phyloP scores from a whole-genome alignment of 768 basidiomycete genomes.

The Tulasnella sp. region DNA sequence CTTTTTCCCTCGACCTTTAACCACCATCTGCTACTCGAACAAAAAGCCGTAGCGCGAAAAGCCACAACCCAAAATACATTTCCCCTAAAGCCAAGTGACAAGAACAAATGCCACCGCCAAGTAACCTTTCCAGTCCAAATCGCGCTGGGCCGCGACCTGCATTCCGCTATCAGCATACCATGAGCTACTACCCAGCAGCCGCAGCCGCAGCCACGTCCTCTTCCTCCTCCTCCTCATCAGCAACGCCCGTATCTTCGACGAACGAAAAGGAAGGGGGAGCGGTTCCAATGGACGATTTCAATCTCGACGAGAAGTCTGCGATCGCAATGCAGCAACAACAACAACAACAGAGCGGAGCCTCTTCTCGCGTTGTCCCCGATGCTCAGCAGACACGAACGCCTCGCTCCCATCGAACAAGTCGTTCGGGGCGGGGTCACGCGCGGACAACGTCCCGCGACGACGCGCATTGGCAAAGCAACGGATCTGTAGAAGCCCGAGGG shows the following conservation, averaged over 20 bases:
- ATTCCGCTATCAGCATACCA: constrained; percentile 5
- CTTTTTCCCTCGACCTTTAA: not conserved
- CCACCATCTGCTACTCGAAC: not conserved
- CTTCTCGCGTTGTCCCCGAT: not conserved
- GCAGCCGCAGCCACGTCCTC: not conserved
- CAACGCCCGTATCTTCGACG: not conserved
- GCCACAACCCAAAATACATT: not conserved
- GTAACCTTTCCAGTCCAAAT: not conserved
- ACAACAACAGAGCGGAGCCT: not conserved
- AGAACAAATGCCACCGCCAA: not conserved
- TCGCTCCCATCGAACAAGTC: not conserved
- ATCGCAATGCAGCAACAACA: not conserved
- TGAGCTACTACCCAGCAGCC: not conserved
- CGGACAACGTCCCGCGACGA: constrained; percentile 4
- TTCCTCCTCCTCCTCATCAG: not conserved
- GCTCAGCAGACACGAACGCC: not conserved
- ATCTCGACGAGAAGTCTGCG: not conserved
- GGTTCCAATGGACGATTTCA: constrained; percentile 1
- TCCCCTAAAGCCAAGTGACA: not conserved
- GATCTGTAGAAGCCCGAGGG: not conserved
- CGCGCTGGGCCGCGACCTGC: constrained; percentile 11
- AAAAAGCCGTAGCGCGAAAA: not conserved
- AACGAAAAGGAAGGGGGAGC: not conserved
- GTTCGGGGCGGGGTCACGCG: not conserved
- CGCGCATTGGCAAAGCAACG: not conserved